Conservation (phyloP, 129 eudicot species). For the Cynara cardunculus region DNA sequence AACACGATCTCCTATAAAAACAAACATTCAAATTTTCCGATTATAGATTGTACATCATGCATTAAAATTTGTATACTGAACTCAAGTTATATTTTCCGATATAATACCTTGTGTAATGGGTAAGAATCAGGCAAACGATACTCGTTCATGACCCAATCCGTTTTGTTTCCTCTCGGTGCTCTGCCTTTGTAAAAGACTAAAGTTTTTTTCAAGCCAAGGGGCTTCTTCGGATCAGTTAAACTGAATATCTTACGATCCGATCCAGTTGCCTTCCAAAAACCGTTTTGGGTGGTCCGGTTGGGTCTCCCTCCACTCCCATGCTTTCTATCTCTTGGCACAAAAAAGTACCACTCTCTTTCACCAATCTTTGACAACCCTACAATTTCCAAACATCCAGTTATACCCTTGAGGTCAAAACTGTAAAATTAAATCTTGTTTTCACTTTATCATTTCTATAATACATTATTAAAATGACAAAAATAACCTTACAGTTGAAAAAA, state of each 20-base stretch:
- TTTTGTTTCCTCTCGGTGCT: constrained; percentile 73
- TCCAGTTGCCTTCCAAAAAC: constrained; percentile 96
- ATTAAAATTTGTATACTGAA: not conserved
- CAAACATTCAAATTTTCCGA: not conserved
- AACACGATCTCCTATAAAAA: constrained; percentile 64
- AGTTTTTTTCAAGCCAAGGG: constrained; percentile 71
- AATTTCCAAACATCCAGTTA: not conserved
- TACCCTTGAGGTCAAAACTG: not conserved
- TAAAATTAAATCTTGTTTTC: not conserved
- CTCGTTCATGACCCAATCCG: constrained; percentile 94
- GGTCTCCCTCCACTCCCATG: constrained; percentile 90
- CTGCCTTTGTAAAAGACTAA: constrained; percentile 80
- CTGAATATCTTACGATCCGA: constrained; percentile 71
- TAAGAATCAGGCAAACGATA: constrained; percentile 60
- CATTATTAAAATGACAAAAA: not conserved
- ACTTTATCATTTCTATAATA: not conserved
- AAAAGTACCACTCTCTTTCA: constrained; percentile 93
- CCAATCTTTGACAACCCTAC: constrained; percentile 82
- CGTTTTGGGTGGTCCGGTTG: constrained; percentile 68
- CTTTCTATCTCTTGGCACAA: constrained; percentile 73
- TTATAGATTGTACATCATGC: not conserved
- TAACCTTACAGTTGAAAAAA: not conserved
- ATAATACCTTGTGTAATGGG: constrained; percentile 46
- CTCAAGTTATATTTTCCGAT: not conserved
- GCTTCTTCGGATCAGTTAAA: constrained; percentile 51